Percentiles rank a stretch among this genome's conserved stretches.
Conservation (phyloP, 2,329 filamentous ascomycete species). For the Cladosporium sp. region DNA sequence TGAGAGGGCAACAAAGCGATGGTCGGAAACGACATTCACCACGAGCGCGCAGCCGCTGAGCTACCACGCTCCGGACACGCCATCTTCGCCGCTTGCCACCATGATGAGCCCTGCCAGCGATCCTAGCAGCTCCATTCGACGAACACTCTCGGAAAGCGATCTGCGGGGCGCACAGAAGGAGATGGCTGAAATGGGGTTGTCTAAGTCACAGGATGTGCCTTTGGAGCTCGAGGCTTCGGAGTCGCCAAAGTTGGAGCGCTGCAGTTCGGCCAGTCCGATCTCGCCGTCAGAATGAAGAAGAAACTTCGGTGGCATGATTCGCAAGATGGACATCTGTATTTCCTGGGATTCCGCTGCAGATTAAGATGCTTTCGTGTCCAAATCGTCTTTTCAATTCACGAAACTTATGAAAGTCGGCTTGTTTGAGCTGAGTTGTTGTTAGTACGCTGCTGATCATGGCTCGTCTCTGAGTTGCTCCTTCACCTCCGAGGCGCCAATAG, state of each 20-base stretch:
- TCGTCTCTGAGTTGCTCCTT: too few relatives aligned
- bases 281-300: too few relatives aligned
- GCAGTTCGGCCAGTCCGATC: background rate
- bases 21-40: conserved; percentile 3
- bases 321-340: too few relatives aligned
- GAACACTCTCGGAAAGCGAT: background rate
- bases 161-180: background rate
- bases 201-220: background rate
- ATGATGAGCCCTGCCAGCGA: background rate
- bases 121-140: background rate
- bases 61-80: background rate
- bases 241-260: background rate
- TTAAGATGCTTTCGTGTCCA: too few relatives aligned
- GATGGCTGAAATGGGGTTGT: background rate
- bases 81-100: background rate
- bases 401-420: too few relatives aligned
- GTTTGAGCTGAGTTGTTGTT: too few relatives aligned
- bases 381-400: too few relatives aligned
- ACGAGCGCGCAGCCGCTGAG: background rate
- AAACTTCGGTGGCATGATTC: too few relatives aligned
- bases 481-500: too few relatives aligned
- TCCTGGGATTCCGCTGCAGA: too few relatives aligned
- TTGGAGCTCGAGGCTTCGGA: conserved; percentile 6
- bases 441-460: too few relatives aligned
- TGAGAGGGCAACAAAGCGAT: background rate